Conservation (phyloP, 345 rosid genomes). For the Aquilaria malaccensis region DNA sequence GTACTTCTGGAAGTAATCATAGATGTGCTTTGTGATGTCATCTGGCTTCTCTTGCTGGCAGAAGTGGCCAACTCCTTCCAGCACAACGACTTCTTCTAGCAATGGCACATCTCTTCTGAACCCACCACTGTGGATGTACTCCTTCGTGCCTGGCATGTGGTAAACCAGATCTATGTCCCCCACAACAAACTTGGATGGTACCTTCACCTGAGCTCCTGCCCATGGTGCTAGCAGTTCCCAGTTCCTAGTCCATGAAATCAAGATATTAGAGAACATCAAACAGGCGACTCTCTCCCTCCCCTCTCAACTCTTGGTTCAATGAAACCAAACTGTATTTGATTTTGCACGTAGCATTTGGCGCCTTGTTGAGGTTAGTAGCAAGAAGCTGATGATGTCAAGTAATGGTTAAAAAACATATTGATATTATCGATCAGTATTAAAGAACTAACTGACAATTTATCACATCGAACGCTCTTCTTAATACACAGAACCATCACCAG, state of each 20-base stretch:
- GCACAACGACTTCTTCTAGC: constrained; percentile 9
- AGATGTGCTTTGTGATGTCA: constrained; percentile 22
- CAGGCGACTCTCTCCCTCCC: no score
- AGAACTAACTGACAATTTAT: no score
- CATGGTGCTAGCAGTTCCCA: constrained; percentile 50
- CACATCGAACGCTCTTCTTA: no score
- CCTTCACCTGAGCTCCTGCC: constrained; percentile 22
- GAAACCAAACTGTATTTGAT: no score
- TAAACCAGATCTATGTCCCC: constrained; percentile 6
- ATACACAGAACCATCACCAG: no score
- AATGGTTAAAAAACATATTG: no score
- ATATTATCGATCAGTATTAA: no score
- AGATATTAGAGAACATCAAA: no score
- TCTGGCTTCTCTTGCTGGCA: constrained; percentile 28
- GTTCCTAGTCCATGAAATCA: constrained; percentile 28
- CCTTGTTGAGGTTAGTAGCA: no score
- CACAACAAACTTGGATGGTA: constrained; percentile 32
- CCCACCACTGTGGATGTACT: constrained; percentile 2
- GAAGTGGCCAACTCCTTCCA: constrained; percentile 28
- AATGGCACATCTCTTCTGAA: constrained; percentile 9
- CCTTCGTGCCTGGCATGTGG: constrained; percentile 9
- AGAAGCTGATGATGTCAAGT: no score
- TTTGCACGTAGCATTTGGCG: no score
- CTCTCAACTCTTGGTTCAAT: no score
- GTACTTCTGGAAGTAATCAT: constrained; percentile 16